Evolutionary conservation across 2,329 filamentous ascomycete genomes (phyloP), one percentile per base, ranked within the genome.

Genomic region (Torrubiella hemipterigena): DNA sequence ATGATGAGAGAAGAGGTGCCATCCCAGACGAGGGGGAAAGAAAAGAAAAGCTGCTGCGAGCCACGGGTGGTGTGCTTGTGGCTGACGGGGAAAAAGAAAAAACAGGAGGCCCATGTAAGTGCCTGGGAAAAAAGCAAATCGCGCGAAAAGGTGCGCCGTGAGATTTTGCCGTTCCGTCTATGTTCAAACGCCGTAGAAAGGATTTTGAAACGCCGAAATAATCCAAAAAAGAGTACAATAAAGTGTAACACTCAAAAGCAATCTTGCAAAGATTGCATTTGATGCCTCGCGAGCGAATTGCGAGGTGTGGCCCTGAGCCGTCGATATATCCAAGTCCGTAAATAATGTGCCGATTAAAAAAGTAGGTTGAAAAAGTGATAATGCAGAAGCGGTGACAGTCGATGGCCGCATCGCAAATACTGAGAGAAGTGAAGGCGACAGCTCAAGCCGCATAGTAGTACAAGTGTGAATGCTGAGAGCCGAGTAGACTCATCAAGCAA

Each of bases 271-370:
- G 22, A 14, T 13, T 17, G 12, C n/a, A 31, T 45, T 48, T 51
- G 50, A 50, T 53, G 48, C 54, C 56, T 51, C 47, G 48, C 53
- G 54, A 24, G 22, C 22, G 14, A 24, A 14, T 24, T 24, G 51
- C 52, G 51, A 55, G 45, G 42, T 38, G 40, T 55, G 51, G 54
- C 54, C 48, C 41, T 35, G 52, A 51, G 54, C 51, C 53, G 44
- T 39, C 45, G 55, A 43, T 52, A 51, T 52, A 41, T 34, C 46
- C 44, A 46, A 47, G 38, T 46, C 46, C 41, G 48, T 42, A 47
- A 51, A 53, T 29, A 25, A 16, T 20, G 24, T 33, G 26, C 18
- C 17, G 22, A 27, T 30, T 28, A 39, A 43, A 42, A 43, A 44
- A 54, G 54, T 50, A 56, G 52, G 48, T 49, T 40, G 38, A 42